phyloP scores from a whole-genome alignment of 2,329 filamentous ascomycete genomes.

The Aspergillus sp. region DNA sequence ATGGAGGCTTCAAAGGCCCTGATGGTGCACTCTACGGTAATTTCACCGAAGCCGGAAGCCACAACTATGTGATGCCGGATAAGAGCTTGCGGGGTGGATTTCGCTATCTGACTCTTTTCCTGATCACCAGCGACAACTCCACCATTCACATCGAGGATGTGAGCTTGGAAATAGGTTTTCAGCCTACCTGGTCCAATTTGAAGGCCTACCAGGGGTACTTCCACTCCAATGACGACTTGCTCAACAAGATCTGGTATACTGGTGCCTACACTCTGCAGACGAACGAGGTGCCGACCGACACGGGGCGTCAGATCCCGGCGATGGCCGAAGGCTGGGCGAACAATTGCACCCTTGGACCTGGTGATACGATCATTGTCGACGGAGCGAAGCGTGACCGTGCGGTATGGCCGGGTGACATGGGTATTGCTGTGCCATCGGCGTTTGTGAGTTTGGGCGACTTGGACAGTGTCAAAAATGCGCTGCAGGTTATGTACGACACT shows the following conservation, averaged over 20 bases:
- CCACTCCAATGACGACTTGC: slow-evolving; percentile 51
- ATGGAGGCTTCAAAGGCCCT: slow-evolving; percentile 46
- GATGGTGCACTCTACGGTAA: slow-evolving; percentile 46
- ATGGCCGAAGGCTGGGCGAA: slow-evolving; percentile 41
- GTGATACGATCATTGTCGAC: slow-evolving; percentile 47
- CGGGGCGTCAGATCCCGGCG: slow-evolving; percentile 39
- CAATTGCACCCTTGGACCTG: slow-evolving; percentile 43
- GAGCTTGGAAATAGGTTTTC: slow-evolving; percentile 49
- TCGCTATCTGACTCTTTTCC: slow-evolving; percentile 47
- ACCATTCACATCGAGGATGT: slow-evolving; percentile 42
- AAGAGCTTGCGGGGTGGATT: slow-evolving; percentile 48
- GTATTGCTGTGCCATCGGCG: slow-evolving; percentile 49
- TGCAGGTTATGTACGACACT: slow-evolving; percentile 52
- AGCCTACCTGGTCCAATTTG: slow-evolving; percentile 56
- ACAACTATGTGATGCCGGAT: slow-evolving; percentile 44
- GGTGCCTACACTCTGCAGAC: slow-evolving; percentile 57
- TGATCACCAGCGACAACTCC: slow-evolving; percentile 35
- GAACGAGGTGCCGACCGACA: slow-evolving; percentile 43
- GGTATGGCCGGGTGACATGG: slow-evolving; percentile 55
- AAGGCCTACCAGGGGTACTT: slow-evolving; percentile 58
- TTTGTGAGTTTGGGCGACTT: slow-evolving; percentile 49
- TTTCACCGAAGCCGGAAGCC: slow-evolving; percentile 35
- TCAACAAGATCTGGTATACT: slow-evolving; percentile 61
- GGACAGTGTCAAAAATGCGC: slow-evolving; percentile 50
- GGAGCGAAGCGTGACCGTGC: slow-evolving; percentile 48